Percentiles rank a stretch among this genome's conserved stretches.
phyloP scores from a whole-genome alignment of 345 rosid genomes.

The Rhodamnia argentea region DNA sequence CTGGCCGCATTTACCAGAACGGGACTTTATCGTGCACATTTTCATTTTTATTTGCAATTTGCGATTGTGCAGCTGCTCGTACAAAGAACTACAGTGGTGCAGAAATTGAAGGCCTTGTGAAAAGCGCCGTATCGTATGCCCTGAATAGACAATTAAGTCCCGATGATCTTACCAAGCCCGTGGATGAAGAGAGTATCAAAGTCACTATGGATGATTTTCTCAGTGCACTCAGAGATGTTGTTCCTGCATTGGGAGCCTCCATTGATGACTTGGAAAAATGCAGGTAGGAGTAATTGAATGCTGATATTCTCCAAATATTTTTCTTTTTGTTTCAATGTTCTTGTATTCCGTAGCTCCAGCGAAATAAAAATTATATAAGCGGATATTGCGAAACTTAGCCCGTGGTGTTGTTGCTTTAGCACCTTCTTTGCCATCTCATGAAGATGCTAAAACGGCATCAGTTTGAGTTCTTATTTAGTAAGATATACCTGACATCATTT shows the following conservation, averaged over 20 bases:
- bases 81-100: conserved; percentile 98
- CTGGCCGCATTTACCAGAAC: neutral
- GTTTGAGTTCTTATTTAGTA: neutral
- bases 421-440: neutral
- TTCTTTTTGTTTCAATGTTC: neutral
- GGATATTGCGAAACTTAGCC: neutral
- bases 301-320: neutral
- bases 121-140: conserved; percentile 98
- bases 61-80: conserved; percentile 68
- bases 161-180: conserved; percentile 94
- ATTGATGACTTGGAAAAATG: conserved; percentile 90
- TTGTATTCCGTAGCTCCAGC: neutral
- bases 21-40: neutral
- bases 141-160: conserved; percentile 88
- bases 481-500: neutral
- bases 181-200: conserved; percentile 93
- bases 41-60: neutral
- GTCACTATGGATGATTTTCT: conserved; percentile 93
- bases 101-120: conserved; percentile 98
- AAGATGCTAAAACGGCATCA: neutral
- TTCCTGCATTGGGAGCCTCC: conserved; percentile 98
- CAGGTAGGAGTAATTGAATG: conserved; percentile 43
- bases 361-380: neutral
- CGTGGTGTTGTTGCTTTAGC: neutral
- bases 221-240: conserved; percentile 62